Evolutionary conservation across 2,329 filamentous ascomycete genomes (phyloP), one percentile per base, ranked within the genome.

Genomic region (Alternaria metachromatica): DNA sequence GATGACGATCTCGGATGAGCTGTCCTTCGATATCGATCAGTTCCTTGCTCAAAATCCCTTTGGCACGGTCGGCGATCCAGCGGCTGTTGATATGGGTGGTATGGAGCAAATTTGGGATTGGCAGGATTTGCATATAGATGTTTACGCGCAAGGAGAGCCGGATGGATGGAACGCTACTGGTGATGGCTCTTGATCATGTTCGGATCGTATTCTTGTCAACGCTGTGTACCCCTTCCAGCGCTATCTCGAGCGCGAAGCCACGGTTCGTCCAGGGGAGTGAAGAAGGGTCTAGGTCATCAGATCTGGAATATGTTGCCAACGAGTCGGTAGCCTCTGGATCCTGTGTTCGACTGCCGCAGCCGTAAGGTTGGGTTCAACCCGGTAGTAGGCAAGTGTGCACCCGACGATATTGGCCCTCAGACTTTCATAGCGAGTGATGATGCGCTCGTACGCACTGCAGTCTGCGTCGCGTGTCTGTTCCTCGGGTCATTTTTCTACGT

Each of bases 41-140:
- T 78, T 78, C 18, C 60, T 78, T 2, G 69, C 69, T 3, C 72
- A 74, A 13, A 72, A 76, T 50, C 72, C 75, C 1, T 73, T 76
- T 44, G 70, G 62, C 3, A 56, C 51, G 12, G 15, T 64, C 2
- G 64, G 56, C 0, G 57, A 57, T 20, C 46, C 69, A 4, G 13
- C 63, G 2, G 54, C 58, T 6, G 54, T 75, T 2, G 71, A 78
- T 15, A 71, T 78, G 58, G 73, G 74, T 3, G 75, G 74, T 7
- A 71, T 78, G 69, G 76, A 77, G 60, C 69, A 72, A 13, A 75
- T 77, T 0, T 79, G 75, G 73, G 72, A 74, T 45, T 78, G 75
- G 74, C 72, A 74, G 4, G 62, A 70, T 26, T 33, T 78, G 25
- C 73, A 76, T 51, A 62, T 77, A 3, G 70, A 77, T 28, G 56